A percentile compares a stretch with the other conserved stretches of the same genome.
Conservation (phyloP, 768 basidiomycete genomes). For the Xerocomellus amylosporus region DNA sequence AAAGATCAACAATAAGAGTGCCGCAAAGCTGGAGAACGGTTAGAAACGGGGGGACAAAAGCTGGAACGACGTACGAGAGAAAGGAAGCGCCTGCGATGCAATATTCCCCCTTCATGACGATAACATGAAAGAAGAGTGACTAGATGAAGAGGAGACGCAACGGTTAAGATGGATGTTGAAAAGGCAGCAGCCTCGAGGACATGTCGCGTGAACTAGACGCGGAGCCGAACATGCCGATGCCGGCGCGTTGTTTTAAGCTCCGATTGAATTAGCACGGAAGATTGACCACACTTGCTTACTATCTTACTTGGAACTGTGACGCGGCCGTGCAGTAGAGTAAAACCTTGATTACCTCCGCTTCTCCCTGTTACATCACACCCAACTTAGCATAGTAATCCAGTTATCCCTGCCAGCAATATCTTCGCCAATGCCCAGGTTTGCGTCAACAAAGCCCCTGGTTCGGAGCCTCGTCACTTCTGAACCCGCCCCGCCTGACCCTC, state of each 20-base stretch:
- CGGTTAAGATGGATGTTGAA: constrained; percentile 17
- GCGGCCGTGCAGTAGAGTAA: constrained; percentile 10
- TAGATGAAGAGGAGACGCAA: constrained; percentile 17
- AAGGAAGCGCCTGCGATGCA: constrained; percentile 71
- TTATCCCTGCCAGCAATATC: neutral
- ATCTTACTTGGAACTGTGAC: constrained; percentile 21
- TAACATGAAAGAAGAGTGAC: constrained; percentile 20
- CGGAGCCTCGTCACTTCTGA: constrained; percentile 22
- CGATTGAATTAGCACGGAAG: constrained; percentile 9
- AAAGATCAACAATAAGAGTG: constrained; percentile 68
- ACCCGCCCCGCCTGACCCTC: constrained; percentile 33
- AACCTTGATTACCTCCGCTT: constrained; percentile 5
- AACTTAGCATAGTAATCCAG: constrained; percentile 8
- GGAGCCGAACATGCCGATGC: constrained; percentile 13
- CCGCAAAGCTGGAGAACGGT: constrained; percentile 23
- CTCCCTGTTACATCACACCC: neutral
- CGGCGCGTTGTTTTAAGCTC: neutral
- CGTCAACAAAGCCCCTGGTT: constrained; percentile 21
- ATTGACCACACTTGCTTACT: neutral
- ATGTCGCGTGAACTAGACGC: constrained; percentile 15
- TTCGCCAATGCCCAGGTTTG: constrained; percentile 25
- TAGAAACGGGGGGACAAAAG: constrained; percentile 9
- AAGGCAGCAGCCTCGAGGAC: constrained; percentile 24
- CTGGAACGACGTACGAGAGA: constrained; percentile 54
- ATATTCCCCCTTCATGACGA: constrained; percentile 66